Evolutionary conservation across 2,329 filamentous ascomycete genomes (phyloP).

Genomic region (Colletotrichum sp.): DNA sequence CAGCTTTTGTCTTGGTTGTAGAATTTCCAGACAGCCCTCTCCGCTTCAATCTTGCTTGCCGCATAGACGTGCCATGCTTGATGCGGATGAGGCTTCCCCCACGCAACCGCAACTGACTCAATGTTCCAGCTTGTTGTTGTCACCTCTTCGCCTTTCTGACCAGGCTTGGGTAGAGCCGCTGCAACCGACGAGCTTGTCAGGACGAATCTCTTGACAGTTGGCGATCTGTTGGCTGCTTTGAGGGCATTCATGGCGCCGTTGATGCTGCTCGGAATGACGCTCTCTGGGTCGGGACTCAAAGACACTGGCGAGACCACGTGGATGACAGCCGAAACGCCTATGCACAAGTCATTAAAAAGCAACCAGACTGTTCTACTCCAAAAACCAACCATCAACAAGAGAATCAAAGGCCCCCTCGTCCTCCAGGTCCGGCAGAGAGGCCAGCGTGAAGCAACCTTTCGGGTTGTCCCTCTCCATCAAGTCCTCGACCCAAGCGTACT

Average conservation of each 20-base stretch:
- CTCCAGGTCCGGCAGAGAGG: conserved; percentile 36
- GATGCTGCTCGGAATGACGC: conserved; percentile 39
- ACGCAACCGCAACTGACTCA: conserved; percentile 35
- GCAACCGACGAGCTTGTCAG: conserved; percentile 29
- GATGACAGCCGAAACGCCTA: conserved; percentile 15
- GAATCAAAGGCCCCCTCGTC: conserved; percentile 28
- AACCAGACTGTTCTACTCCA: not conserved
- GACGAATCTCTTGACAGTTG: conserved; percentile 43
- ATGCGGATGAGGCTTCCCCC: conserved; percentile 34
- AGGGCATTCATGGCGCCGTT: conserved; percentile 32
- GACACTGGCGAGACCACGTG: conserved; percentile 39
- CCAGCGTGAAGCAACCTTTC: conserved; percentile 35
- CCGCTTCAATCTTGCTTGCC: conserved; percentile 42
- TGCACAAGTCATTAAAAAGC: not conserved
- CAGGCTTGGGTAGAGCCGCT: not conserved
- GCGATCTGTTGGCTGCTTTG: conserved; percentile 36
- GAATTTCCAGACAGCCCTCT: conserved; percentile 43
- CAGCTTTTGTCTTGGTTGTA: conserved; percentile 33
- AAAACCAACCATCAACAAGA: conserved; percentile 28
- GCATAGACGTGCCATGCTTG: conserved; percentile 35
- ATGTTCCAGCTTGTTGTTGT: conserved; percentile 40
- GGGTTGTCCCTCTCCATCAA: conserved; percentile 33
- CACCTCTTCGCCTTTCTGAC: conserved; percentile 12
- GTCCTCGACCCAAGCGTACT: conserved; percentile 30
- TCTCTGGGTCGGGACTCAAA: conserved; percentile 39